Evolutionary conservation across 2,329 filamentous ascomycete species (phyloP).

Genomic region (Alternaria conjuncta): DNA sequence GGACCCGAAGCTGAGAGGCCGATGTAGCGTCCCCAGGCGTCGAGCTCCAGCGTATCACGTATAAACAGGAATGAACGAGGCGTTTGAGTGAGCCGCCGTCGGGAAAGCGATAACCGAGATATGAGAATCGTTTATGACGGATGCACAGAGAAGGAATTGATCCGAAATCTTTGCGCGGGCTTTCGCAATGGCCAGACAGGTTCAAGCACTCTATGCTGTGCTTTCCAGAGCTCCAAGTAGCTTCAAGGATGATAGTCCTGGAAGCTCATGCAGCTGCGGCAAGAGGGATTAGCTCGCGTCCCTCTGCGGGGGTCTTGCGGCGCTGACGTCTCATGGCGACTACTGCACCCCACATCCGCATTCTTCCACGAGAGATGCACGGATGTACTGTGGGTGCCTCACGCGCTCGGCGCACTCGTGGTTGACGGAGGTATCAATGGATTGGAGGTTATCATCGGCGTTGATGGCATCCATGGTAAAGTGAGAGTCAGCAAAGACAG

Average conservation of each 20-base stretch:
- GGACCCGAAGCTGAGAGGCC: conserved; percentile 29
- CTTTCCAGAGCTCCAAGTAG: conserved; percentile 11
- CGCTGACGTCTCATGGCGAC: conserved; percentile 21
- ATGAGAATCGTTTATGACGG: background rate
- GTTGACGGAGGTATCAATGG: background rate
- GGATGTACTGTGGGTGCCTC: background rate
- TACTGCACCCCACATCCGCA: conserved; percentile 46
- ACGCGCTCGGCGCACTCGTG: background rate
- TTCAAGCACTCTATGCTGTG: conserved; percentile 16
- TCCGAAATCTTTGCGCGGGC: background rate
- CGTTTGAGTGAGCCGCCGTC: background rate
- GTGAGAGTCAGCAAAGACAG: background rate
- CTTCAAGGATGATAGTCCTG: conserved; percentile 10
- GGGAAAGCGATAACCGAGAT: background rate
- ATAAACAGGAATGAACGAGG: background rate
- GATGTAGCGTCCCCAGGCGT: conserved; percentile 2
- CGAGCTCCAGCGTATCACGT: conserved; percentile 14
- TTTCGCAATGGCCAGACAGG: background rate
- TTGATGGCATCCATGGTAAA: background rate
- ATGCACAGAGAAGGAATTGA: background rate
- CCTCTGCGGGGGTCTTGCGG: conserved; percentile 26
- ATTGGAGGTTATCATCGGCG: background rate
- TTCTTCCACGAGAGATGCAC: conserved; percentile 24
- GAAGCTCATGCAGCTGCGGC: conserved; percentile 12
- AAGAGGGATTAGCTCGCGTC: conserved; percentile 14